These are phyloP conservation scores for Passalora sequoiae DNA, from an alignment of 2,329 filamentous ascomycete species.

Conservation along the genomic window DNA sequence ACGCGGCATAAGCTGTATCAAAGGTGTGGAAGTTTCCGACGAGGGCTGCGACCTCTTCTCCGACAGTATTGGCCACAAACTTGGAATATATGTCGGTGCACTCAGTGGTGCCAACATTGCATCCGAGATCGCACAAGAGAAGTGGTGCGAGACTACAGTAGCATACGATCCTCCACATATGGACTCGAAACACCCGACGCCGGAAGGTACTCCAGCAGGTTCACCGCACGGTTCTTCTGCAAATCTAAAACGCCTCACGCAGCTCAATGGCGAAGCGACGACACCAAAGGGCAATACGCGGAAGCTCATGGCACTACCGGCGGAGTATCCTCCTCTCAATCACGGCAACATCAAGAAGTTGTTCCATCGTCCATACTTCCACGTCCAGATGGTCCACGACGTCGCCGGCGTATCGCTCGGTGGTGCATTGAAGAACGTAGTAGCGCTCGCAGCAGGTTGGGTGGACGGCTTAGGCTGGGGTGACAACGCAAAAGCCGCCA, in stretches of 20 bases:
- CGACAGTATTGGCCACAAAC: constrained; percentile 83
- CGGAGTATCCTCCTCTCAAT: constrained; percentile 79
- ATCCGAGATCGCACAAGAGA: constrained; percentile 87
- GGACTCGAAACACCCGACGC: constrained; percentile 73
- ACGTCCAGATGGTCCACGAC: constrained; percentile 87
- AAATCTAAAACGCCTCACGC: constrained; percentile 23
- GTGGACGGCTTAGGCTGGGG: constrained; percentile 95
- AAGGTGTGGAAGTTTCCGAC: constrained; percentile 89
- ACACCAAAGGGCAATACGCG: constrained; percentile 54
- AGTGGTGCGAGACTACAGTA: constrained; percentile 95
- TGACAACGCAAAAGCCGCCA: constrained; percentile 96
- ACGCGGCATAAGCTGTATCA: constrained; percentile 93
- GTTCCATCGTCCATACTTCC: constrained; percentile 96
- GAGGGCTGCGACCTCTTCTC: constrained; percentile 85
- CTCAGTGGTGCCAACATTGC: constrained; percentile 96
- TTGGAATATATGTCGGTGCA: constrained; percentile 95
- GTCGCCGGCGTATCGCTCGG: constrained; percentile 95
- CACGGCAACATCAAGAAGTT: constrained; percentile 77
- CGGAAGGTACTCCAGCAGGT: constrained; percentile 42
- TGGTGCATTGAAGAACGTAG: constrained; percentile 93
- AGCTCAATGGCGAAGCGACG: constrained; percentile 21
- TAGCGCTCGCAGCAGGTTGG: constrained; percentile 89
- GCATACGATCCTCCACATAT: constrained; percentile 89
- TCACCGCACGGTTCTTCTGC: constrained; percentile 42
- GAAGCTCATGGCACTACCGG: constrained; percentile 55